Evolutionary conservation across 2,329 filamentous ascomycete genomes (phyloP).

Genomic region (Fusarium oligoseptatum): DNA sequence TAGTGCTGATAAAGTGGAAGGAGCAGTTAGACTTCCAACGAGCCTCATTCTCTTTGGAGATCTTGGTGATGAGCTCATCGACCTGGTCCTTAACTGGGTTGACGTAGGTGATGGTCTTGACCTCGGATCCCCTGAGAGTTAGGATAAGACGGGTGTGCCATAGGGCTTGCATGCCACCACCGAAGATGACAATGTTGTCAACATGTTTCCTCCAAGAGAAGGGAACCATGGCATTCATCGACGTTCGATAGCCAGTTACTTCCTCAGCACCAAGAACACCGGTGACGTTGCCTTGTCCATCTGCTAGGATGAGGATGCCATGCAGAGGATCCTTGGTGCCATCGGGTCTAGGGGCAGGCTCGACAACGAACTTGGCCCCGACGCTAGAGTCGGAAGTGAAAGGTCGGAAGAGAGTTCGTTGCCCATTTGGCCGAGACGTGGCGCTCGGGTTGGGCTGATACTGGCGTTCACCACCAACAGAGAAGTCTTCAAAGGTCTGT

Average conservation of each 20-base stretch:
- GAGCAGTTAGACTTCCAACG: neutral
- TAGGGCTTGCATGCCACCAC: neutral
- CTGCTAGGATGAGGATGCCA: neutral
- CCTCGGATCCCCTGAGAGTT: neutral
- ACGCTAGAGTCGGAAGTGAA: neutral
- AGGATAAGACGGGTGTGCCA: neutral
- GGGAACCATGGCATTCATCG: conserved; percentile 7
- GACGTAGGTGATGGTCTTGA: neutral
- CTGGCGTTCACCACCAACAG: neutral
- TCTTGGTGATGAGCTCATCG: neutral
- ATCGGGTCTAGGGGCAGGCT: neutral
- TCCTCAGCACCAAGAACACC: neutral
- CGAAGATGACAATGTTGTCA: conserved; percentile 6
- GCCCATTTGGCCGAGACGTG: neutral
- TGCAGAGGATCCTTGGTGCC: neutral
- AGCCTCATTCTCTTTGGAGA: neutral
- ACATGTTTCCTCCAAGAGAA: neutral
- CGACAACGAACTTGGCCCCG: neutral
- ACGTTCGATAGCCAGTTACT: conserved; percentile 1
- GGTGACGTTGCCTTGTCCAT: neutral
- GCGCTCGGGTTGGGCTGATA: neutral
- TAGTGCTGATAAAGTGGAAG: neutral
- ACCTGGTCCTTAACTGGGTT: neutral
- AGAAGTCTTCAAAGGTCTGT: neutral
- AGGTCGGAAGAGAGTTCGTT: neutral